Evolutionary conservation across 2,329 filamentous ascomycete species (phyloP), one percentile per base, ranked within the genome.

Genomic region (Gnomoniopsis smithogilvyi): DNA sequence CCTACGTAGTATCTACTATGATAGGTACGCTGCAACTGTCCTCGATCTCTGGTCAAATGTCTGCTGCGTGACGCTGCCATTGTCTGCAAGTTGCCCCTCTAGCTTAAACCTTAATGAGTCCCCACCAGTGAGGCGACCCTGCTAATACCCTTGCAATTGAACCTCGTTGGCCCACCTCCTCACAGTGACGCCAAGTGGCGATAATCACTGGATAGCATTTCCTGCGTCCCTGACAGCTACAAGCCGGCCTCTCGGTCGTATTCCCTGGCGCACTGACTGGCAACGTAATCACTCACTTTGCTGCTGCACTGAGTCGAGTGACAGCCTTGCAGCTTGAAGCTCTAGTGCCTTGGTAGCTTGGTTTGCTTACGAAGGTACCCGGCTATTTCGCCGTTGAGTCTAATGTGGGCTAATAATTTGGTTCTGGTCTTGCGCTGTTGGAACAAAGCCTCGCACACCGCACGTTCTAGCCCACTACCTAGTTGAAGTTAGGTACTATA

Each of bases 91-190:
- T 24, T 49, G 38, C 41, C 41, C 38, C 50, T 38, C 41, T 54
- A 58, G 59, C 55, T 51, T 24, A 49, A 61, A 58, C 55, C 58
- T 34, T 59, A 59, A 59, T 61, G 48, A 30, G 26, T 15, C 47
- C 21, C n/a, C 2, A 21, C 8, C 15, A 30, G 51, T 36, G 21
- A 41, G 4, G 30, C 6, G 36, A 41, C 36, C 17, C 36, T 52
- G 34, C 43, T 21, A 41, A 12, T 4, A 41, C 36, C 36, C 36
- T 41, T 41, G 36, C 36, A 41, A 14, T 15, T n/a, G 36, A 41
- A 4, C 36, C 12, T 41, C 17, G 26, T 41, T 41, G 11, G 36
- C 14, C 19, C 43, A 19, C 3, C 17, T 45, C 43, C 17, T 19
- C n/a, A 19, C n/a, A 12, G 14, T 41, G 38, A 41, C 41, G 51